These are phyloP conservation scores for Cercospora sojina DNA, from an alignment of 2,329 filamentous ascomycete species.

Conservation along the genomic window DNA sequence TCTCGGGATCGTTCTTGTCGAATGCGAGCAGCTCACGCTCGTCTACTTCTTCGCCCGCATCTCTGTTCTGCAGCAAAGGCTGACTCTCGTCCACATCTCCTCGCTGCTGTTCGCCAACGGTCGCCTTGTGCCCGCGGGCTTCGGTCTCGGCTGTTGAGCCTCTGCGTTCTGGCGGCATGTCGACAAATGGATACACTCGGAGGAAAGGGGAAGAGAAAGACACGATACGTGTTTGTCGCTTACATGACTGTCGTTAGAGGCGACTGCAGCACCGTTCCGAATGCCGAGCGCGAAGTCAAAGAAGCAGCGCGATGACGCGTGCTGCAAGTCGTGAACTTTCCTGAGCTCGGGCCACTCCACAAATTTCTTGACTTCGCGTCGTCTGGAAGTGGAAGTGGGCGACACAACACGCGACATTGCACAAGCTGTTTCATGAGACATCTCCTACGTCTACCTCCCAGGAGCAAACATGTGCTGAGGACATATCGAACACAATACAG, in stretches of 20 bases:
- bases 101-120: background rate
- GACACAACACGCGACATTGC: background rate
- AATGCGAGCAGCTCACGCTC: conserved; percentile 36
- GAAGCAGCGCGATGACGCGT: conserved; percentile 2
- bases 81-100: conserved; percentile 37
- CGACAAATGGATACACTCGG: background rate
- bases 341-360: background rate
- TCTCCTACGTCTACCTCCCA: background rate
- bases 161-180: conserved; percentile 9
- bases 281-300: background rate
- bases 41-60: conserved; percentile 39
- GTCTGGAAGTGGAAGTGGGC: background rate
- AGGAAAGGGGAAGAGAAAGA: background rate
- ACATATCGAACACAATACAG: background rate
- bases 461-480: background rate
- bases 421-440: background rate
- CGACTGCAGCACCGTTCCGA: background rate
- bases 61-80: conserved; percentile 39
- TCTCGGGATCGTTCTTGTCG: conserved; percentile 41
- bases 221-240: background rate
- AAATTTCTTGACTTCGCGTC: conserved; percentile 5
- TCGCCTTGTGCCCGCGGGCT: conserved; percentile 6
- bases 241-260: background rate
- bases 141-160: conserved; percentile 9
- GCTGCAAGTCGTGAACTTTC: background rate